A percentile compares a stretch with the other conserved stretches of the same genome.
These are phyloP conservation scores for Alternaria atra DNA, from an alignment of 2,329 filamentous ascomycete genomes.

Conservation along the genomic window DNA sequence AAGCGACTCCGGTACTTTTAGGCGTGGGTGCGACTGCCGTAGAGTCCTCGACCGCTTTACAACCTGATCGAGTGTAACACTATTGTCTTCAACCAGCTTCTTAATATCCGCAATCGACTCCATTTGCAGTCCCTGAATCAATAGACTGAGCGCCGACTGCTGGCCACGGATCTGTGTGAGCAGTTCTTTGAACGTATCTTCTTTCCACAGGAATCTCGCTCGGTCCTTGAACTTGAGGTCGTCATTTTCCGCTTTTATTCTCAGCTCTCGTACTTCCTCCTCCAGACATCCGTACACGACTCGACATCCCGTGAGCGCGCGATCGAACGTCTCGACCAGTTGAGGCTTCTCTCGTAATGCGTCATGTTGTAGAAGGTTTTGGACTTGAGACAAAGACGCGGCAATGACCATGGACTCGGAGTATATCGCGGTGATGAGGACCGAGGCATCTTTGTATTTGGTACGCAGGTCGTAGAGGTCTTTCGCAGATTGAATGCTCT, in stretches of 20 bases:
- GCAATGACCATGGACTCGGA: conserved; percentile 47
- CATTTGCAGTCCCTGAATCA: conserved; percentile 49
- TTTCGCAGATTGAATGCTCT: conserved; percentile 43
- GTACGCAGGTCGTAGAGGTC: conserved; percentile 41
- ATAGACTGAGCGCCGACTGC: conserved; percentile 42
- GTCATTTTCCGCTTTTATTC: conserved; percentile 28
- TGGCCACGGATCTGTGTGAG: conserved; percentile 47
- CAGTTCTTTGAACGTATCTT: conserved; percentile 47
- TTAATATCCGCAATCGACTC: conserved; percentile 46
- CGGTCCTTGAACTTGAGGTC: conserved; percentile 35
- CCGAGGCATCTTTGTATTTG: conserved; percentile 42
- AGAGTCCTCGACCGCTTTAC: conserved; percentile 38
- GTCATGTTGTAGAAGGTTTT: conserved; percentile 39
- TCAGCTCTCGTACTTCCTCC: conserved; percentile 42
- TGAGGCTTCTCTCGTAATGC: conserved; percentile 40
- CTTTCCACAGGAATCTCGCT: conserved; percentile 43
- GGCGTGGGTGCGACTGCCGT: conserved; percentile 36
- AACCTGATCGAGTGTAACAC: conserved; percentile 36
- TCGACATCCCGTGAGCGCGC: conserved; percentile 44
- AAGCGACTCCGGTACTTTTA: conserved; percentile 42
- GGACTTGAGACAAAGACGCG: conserved; percentile 44
- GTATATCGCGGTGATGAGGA: conserved; percentile 46
- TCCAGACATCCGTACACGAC: conserved; percentile 46
- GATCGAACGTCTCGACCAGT: conserved; percentile 44
- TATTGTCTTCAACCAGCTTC: conserved; percentile 42